Evolutionary conservation across 2,329 filamentous ascomycete species (phyloP).

Genomic region (Periconia digitata): DNA sequence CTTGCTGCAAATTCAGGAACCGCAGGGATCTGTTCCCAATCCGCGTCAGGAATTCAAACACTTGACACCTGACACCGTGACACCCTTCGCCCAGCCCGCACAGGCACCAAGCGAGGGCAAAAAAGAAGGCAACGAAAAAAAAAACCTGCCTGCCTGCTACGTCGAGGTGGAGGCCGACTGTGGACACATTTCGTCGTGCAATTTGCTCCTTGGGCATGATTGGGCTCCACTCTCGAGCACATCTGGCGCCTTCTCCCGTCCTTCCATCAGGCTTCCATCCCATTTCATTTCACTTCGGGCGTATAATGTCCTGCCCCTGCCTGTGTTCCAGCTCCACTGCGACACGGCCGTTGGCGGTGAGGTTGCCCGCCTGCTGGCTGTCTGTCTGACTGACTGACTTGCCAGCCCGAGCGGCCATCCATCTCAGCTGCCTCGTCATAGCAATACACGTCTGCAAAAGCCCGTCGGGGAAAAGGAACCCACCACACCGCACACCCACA

Average conservation of each 20-base stretch:
- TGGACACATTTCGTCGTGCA: conserved; percentile 25
- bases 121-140: too few species aligned
- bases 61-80: conserved; percentile 29
- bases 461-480: conserved; percentile 7
- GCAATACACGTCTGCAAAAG: too few species aligned
- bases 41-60: conserved; percentile 22
- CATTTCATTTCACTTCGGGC: conserved; percentile 18
- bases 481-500: conserved; percentile 5
- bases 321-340: conserved; percentile 23
- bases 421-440: conserved; percentile 10
- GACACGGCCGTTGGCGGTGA: conserved; percentile 27
- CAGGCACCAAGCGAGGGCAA: too few species aligned
- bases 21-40: conserved; percentile 23
- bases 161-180: conserved; percentile 5
- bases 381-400: conserved; percentile 6
- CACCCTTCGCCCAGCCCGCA: conserved; percentile 19
- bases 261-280: conserved; percentile 42
- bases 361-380: conserved; percentile 23
- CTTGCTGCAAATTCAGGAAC: conserved; percentile 37
- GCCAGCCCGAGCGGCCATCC: background rate
- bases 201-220: conserved; percentile 30
- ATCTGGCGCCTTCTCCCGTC: conserved; percentile 40
- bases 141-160: background rate
- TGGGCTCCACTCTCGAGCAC: conserved; percentile 8
- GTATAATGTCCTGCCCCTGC: conserved; percentile 19